Base-by-base conservation (phyloP, 2,329 filamentous ascomycete species). In the Fusarium scirpi region DNA sequence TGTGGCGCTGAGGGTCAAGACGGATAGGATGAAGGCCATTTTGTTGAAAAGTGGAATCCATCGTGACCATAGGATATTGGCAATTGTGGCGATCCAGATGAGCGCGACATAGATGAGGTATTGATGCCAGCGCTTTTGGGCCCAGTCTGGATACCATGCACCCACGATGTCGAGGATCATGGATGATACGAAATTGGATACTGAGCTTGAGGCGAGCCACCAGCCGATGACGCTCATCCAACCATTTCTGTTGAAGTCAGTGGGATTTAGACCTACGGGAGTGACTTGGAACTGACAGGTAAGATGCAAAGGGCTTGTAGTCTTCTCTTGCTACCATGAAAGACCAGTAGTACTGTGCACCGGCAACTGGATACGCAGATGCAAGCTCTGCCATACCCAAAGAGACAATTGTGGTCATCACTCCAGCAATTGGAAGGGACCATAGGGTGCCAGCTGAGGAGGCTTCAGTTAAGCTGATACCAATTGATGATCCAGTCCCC, bases 81-180 rank as follows among this genome's bases (percentile, higher is more conserved):
- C 81, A 41, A 86, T 59, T 62, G 91, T 88, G 15, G 87, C 87
- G 11, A 85, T 78, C 47, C 88, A 68, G 12, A 87, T 90, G 71
- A 88, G 88, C 7, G 80, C 87, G 40, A 90, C 85, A 76, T 92
- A 92, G 56, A 92, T 89, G 13, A 92, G 78, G 76, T 92, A 92
- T 64, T 91, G 87, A 69, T 92, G 90, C 87, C 89, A 92, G 16
- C 85, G 75, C 68, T 90, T 76, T 4, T 85, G 68, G 9, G 82
- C 80, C 75, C 89, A 92, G 45, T 78, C 81, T 1, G 86, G 81
- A 69, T 90, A 12, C 71, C 70, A 73, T 1, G 68, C 65, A 3
- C 56, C 30, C 3, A 57, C 54, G 7, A 73, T 71, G 8, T 69
- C 65, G 10, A 73, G 67, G 9, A 73, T 67, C 71, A 73, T 73